A percentile compares a stretch with the other conserved stretches of the same genome.
Evolutionary conservation across 2,329 filamentous ascomycete species (phyloP).

Genomic region (Aspergillus neotritici): DNA sequence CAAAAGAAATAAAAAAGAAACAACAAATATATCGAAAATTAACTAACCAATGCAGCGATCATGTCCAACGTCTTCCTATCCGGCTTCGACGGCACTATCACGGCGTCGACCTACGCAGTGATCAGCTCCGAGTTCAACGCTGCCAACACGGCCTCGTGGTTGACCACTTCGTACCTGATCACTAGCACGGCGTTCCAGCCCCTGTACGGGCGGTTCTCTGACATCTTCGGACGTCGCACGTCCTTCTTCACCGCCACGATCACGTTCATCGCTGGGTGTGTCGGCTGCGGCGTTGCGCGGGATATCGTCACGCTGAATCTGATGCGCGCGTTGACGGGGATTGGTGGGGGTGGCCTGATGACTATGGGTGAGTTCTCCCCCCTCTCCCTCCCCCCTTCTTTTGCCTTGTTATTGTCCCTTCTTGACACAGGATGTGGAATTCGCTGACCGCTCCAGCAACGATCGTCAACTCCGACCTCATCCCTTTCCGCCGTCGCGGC

Average conservation of each 20-base stretch:
- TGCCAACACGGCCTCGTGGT: slow-evolving; percentile 41
- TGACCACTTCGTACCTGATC: slow-evolving; percentile 61
- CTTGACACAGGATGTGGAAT: too few species aligned
- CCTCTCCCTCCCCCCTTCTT: background rate
- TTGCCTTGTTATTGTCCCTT: too few species aligned
- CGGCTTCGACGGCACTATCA: slow-evolving; percentile 46
- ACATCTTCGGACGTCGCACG: slow-evolving; percentile 57
- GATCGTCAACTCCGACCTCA: slow-evolving; percentile 67
- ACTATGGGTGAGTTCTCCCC: slow-evolving; percentile 46
- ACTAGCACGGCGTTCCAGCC: slow-evolving; percentile 65
- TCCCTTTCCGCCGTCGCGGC: slow-evolving; percentile 67
- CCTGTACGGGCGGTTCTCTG: slow-evolving; percentile 65
- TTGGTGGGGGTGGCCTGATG: slow-evolving; percentile 67
- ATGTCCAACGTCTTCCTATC: slow-evolving; percentile 61
- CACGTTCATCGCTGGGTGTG: slow-evolving; percentile 59
- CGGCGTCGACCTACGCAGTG: slow-evolving; percentile 40
- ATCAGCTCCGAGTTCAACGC: slow-evolving; percentile 46
- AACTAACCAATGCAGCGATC: slow-evolving; percentile 40
- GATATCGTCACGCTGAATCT: slow-evolving; percentile 66
- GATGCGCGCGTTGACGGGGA: slow-evolving; percentile 63
- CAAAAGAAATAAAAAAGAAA: too few species aligned
- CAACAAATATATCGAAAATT: background rate
- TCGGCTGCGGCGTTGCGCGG: slow-evolving; percentile 63
- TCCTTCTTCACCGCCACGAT: slow-evolving; percentile 60
- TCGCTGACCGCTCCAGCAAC: slow-evolving; percentile 34